Evolutionary conservation across 495 filamentous ascomycete species (phyloP).

Genomic region (Penicillium macrosclerotiorum): DNA sequence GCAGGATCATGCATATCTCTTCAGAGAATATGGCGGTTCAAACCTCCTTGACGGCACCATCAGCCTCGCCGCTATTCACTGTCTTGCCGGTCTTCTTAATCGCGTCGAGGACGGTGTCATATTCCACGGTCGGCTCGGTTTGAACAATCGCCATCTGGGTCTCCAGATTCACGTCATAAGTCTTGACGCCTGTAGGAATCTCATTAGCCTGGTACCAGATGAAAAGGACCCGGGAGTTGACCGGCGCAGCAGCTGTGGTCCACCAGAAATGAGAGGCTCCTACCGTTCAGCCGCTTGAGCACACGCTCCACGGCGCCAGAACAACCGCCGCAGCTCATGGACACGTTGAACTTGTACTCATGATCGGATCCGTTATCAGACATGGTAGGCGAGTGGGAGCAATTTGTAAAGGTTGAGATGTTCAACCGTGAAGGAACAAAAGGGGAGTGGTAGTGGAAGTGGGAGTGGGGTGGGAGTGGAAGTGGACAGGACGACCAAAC

Average conservation of each 20-base stretch:
- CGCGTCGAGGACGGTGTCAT: constrained; percentile 77
- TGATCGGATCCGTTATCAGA: constrained; percentile 64
- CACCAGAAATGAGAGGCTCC: no score
- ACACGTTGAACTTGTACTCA: constrained; percentile 68
- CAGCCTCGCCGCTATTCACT: constrained; percentile 71
- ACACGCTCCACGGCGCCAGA: constrained; percentile 80
- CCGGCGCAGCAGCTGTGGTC: no score
- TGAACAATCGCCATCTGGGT: constrained; percentile 73
- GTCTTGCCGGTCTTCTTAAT: constrained; percentile 97
- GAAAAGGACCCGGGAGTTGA: no score
- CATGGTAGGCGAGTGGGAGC: constrained; percentile 33
- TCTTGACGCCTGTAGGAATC: constrained; percentile 88
- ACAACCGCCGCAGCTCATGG: constrained; percentile 69
- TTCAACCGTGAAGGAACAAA: constrained; percentile 3
- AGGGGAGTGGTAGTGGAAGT: constrained; percentile 1
- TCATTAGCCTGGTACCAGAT: no score
- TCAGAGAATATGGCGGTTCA: constrained; percentile 10
- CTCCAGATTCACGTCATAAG: constrained; percentile 82
- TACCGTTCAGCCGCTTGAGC: constrained; percentile 92
- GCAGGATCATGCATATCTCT: no score
- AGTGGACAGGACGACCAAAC: background rate
- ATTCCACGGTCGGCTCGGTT: constrained; percentile 61
- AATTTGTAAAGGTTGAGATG: constrained; percentile 5
- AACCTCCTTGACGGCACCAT: constrained; percentile 41
- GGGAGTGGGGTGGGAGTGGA: constrained; percentile 1